phyloP scores from a whole-genome alignment of 1,284 basidiomycete genomes.

The Inonotus obliquus region DNA sequence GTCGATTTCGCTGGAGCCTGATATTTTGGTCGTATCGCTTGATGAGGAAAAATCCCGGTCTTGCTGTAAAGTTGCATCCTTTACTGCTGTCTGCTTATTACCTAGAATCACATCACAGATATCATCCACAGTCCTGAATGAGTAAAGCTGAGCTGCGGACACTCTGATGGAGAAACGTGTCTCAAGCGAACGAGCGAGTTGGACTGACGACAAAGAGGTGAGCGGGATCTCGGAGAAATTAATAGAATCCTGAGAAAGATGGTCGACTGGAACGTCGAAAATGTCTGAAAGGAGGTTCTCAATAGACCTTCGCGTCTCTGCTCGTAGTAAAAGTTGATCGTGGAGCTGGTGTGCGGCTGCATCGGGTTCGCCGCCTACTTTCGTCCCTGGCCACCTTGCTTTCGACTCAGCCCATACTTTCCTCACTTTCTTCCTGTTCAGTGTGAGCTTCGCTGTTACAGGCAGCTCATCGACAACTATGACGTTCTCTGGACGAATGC shows the following conservation, averaged over 20 bases:
- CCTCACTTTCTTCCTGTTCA: slow-evolving; percentile 19
- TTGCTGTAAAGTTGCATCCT: not conserved
- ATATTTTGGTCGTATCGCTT: not conserved
- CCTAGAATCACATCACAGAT: not conserved
- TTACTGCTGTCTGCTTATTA: not conserved
- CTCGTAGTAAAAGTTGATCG: not conserved
- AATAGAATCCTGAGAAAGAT: not conserved
- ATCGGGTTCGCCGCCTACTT: not conserved
- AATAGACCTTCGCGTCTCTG: not conserved
- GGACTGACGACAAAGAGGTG: slow-evolving; percentile 11
- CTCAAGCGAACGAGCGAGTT: slow-evolving; percentile 14
- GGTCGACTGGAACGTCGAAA: slow-evolving; percentile 1
- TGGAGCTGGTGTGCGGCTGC: not conserved
- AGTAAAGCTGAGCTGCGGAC: slow-evolving; percentile 12
- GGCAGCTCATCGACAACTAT: slow-evolving; percentile 19
- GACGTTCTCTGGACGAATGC: slow-evolving; percentile 16
- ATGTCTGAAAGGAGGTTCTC: slow-evolving; percentile 7
- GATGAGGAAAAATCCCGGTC: not conserved
- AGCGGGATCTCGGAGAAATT: not conserved
- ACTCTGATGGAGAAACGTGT: slow-evolving; percentile 8
- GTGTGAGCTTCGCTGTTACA: slow-evolving; percentile 18
- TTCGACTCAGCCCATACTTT: slow-evolving; percentile 4
- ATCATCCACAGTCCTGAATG: slow-evolving; percentile 4
- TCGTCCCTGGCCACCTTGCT: not conserved
- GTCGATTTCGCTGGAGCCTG: not conserved